Conservation (phyloP, 805 yeast genomes). For the Trichomonascus vanleenenianus region DNA sequence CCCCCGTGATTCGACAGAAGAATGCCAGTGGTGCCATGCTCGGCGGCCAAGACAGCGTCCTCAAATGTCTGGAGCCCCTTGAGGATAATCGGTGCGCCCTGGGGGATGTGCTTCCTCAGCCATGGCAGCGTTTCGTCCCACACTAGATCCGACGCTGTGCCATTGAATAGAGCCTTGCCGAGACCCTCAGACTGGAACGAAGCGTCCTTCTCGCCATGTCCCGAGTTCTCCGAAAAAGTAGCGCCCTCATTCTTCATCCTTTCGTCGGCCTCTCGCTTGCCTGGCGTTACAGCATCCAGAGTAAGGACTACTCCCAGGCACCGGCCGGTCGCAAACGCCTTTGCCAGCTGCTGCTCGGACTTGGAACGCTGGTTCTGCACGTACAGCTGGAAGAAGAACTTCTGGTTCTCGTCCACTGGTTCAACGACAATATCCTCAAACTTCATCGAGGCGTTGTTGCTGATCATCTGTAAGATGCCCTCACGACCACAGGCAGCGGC, state of each 20-base stretch:
- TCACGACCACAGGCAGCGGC: slow-evolving; percentile 31
- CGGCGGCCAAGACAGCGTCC: slow-evolving; percentile 55
- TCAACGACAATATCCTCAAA: slow-evolving; percentile 22
- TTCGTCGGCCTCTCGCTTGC: slow-evolving; percentile 44
- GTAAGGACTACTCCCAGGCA: slow-evolving; percentile 44
- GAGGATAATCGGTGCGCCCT: slow-evolving; percentile 41
- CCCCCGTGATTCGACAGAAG: slow-evolving; percentile 73
- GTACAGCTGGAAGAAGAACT: slow-evolving; percentile 24
- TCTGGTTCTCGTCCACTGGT: slow-evolving; percentile 20
- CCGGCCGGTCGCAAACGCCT: slow-evolving; percentile 28
- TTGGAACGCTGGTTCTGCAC: slow-evolving; percentile 23
- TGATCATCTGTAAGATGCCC: slow-evolving; percentile 39
- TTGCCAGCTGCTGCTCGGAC: slow-evolving; percentile 19
- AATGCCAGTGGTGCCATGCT: slow-evolving; percentile 46
- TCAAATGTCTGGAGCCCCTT: slow-evolving; percentile 66
- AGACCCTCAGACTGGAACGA: slow-evolving; percentile 18
- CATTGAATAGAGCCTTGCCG: slow-evolving; percentile 25
- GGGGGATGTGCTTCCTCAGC: slow-evolving; percentile 22
- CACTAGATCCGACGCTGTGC: slow-evolving; percentile 24
- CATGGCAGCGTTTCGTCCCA: slow-evolving; percentile 26
- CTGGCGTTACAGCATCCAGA: slow-evolving; percentile 48
- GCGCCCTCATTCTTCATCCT: slow-evolving; percentile 18
- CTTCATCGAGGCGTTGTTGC: slow-evolving; percentile 27
- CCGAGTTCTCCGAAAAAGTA: slow-evolving; percentile 16
- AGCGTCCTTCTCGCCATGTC: slow-evolving; percentile 14